phyloP scores from a whole-genome alignment of 2,329 filamentous ascomycete species.

The Colletotrichum destructivum region DNA sequence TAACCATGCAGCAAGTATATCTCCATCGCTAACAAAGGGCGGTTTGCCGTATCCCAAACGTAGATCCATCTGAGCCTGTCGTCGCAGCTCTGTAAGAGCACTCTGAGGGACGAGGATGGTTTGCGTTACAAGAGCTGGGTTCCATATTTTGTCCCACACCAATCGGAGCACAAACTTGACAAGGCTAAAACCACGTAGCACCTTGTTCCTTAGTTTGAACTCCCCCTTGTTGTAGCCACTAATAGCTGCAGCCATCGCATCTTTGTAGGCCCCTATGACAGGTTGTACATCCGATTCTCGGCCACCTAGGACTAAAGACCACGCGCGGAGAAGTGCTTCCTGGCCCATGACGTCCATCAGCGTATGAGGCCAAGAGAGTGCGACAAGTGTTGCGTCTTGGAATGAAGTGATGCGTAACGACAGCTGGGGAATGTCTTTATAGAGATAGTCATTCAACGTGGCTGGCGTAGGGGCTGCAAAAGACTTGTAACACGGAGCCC shows the following conservation, averaged over 20 bases:
- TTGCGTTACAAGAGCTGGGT: slow-evolving; percentile 50
- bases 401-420: slow-evolving; percentile 64
- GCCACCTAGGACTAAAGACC: slow-evolving; percentile 61
- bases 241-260: slow-evolving; percentile 49
- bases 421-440: slow-evolving; percentile 60
- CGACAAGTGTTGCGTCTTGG: slow-evolving; percentile 63
- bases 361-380: slow-evolving; percentile 61
- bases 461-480: slow-evolving; percentile 40
- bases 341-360: slow-evolving; percentile 62
- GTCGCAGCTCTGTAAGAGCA: slow-evolving; percentile 48
- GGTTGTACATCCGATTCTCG: slow-evolving; percentile 56
- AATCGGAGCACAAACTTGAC: slow-evolving; percentile 52
- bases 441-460: slow-evolving; percentile 56
- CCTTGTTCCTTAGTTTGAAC: slow-evolving; percentile 45
- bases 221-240: slow-evolving; percentile 44
- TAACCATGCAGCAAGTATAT: slow-evolving; percentile 60
- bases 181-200: slow-evolving; percentile 47
- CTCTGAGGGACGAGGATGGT: slow-evolving; percentile 56
- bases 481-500: slow-evolving; percentile 27
- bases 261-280: slow-evolving; percentile 52
- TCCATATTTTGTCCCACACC: slow-evolving; percentile 50
- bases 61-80: slow-evolving; percentile 50
- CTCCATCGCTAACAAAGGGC: slow-evolving; percentile 61
- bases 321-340: slow-evolving; percentile 58
- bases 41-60: slow-evolving; percentile 17